Evolutionary conservation across 139 green algal species (phyloP), one percentile per base, ranked within the genome.

Genomic region (Zygnema cylindricum): DNA sequence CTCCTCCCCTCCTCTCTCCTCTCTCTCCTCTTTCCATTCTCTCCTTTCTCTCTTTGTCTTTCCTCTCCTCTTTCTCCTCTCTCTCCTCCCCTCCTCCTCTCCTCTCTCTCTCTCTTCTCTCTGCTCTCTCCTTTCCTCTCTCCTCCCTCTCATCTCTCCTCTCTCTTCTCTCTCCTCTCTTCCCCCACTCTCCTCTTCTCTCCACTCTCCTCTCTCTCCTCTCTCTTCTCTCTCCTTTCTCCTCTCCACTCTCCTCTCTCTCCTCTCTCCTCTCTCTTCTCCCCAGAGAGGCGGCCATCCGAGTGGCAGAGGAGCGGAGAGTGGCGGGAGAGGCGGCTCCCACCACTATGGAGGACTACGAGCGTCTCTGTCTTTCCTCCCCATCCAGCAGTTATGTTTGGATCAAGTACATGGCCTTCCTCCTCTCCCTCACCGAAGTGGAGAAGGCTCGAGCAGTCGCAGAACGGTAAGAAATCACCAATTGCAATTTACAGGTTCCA

Each of bases 321-420:
- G 41, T 96, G 69, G 33, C 91, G 86, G 94, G 93, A 30, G 77
- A 86, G 11, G 42, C 41, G 1, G 84, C 92, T 7, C 97, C 97
- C 0, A 88, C 92, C 71, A 96, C 40, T 23, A 86, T 55, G 0
- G 89, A 86, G 0, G 97, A 97, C 3, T 99, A 94, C 88, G 97
- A 99, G 93, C 91, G 91, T 85, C 91, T 96, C 38, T 49, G 97
- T 86, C 77, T 98, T 86, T 89, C 93, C 0, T 95, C 92, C 0
- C 96, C 97, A 39, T 95, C 96, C 92, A 94, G 79, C 87, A 95
- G 88, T 54, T 98, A 94, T 71, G 76, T 97, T 32, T 99, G 97
- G 97, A 96, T 99, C 57, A 93, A 95, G 86, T 99, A 96, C 95
- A 98, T 99, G 94, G 96, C 97, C 1, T 96, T 95, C 92, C 92